Evolutionary conservation across 2,329 filamentous ascomycete species (phyloP).

Genomic region (Cadophora sp.): DNA sequence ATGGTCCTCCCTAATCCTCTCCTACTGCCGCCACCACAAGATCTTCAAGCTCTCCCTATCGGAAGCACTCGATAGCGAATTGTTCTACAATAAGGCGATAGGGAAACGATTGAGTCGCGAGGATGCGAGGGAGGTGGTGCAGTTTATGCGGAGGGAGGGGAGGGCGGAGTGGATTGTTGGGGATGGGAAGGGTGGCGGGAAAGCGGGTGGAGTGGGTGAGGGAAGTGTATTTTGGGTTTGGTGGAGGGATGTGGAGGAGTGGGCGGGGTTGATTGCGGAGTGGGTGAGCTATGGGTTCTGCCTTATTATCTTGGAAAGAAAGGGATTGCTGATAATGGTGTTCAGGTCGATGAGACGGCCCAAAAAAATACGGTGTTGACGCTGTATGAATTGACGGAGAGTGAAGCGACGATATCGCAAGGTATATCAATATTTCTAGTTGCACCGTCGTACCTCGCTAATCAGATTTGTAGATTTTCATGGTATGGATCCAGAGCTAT

Average conservation of each 20-base stretch:
- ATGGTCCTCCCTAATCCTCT: conserved; percentile 85
- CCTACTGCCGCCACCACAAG: conserved; percentile 81
- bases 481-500: conserved; percentile 83
- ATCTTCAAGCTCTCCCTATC: conserved; percentile 77
- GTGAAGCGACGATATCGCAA: conserved; percentile 77
- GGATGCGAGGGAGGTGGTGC: conserved; percentile 64
- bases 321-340: conserved; percentile 23
- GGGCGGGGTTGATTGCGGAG: conserved; percentile 77
- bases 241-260: conserved; percentile 89
- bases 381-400: conserved; percentile 87
- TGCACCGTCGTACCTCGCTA: background rate
- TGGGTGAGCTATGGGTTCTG: conserved; percentile 60
- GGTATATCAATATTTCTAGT: conserved; percentile 51
- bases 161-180: conserved; percentile 70
- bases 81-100: conserved; percentile 65
- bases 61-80: conserved; percentile 59
- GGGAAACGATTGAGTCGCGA: conserved; percentile 56
- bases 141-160: conserved; percentile 64
- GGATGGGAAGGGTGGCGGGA: conserved; percentile 71
- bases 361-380: conserved; percentile 91
- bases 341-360: conserved; percentile 75
- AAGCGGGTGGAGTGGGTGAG: conserved; percentile 51
- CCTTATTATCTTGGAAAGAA: conserved; percentile 5
- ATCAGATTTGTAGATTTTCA: conserved; percentile 68
- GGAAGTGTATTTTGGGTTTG: conserved; percentile 74